Evolutionary conservation across 306 rosid genomes (phyloP).

Genomic region (Sicyos edulis): DNA sequence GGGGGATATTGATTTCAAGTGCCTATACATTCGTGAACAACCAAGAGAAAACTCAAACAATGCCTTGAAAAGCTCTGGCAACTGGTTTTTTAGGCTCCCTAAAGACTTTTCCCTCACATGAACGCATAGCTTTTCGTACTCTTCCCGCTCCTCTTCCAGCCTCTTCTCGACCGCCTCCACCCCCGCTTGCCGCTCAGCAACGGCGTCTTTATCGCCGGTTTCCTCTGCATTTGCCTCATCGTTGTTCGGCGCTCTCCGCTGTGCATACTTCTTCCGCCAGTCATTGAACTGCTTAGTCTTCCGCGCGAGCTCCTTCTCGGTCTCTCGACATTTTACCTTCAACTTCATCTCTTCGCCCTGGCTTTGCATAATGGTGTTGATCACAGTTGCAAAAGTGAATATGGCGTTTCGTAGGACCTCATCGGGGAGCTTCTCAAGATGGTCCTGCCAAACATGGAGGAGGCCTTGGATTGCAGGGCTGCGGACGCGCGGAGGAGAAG

Average conservation of each 20-base stretch:
- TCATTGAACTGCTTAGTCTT: constrained; percentile 64
- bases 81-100: constrained; percentile 46
- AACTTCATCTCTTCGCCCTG: constrained; percentile 62
- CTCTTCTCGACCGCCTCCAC: constrained; percentile 58
- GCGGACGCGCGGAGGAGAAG: constrained; percentile 75
- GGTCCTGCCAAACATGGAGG: constrained; percentile 67
- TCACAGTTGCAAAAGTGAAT: constrained; percentile 52
- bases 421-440: constrained; percentile 74
- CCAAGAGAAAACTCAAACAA: constrained; percentile 48
- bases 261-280: constrained; percentile 63
- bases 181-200: constrained; percentile 49
- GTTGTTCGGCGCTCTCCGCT: constrained; percentile 43
- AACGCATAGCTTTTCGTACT: constrained; percentile 41
- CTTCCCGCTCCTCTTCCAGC: constrained; percentile 60
- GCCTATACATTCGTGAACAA: constrained; percentile 60
- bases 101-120: constrained; percentile 86
- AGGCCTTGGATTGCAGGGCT: constrained; percentile 59
- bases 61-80: constrained; percentile 82
- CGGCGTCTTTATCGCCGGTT: constrained; percentile 24
- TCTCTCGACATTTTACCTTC: constrained; percentile 67
- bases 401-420: constrained; percentile 65
- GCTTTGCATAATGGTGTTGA: constrained; percentile 42
- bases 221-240: constrained; percentile 39
- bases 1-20: constrained; percentile 39
- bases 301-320: constrained; percentile 64